A percentile compares a stretch with the other conserved stretches of the same genome.
Evolutionary conservation across 257 asterid species (phyloP).

Genomic region (Catharanthus roseus): DNA sequence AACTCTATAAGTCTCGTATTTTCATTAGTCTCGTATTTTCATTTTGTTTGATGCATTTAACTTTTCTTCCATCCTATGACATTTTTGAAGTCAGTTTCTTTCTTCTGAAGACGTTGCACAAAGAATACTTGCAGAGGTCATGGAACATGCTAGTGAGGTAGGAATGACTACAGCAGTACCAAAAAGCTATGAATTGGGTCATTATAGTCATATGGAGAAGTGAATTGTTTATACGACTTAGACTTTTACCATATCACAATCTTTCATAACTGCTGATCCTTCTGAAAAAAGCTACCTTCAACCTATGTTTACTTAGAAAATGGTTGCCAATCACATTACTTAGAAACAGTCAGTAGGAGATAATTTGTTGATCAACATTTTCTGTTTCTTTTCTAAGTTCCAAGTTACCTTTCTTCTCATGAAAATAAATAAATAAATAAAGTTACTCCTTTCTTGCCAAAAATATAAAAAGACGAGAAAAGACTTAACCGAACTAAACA

Average conservation of each 20-base stretch:
- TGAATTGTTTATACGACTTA: not conserved
- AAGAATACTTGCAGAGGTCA: not conserved
- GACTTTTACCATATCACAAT: not conserved
- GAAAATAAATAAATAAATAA: too few species aligned
- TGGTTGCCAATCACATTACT: not conserved
- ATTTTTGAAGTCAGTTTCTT: not conserved
- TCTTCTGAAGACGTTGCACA: not conserved
- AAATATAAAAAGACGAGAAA: not conserved
- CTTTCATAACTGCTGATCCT: not conserved
- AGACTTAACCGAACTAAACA: not conserved
- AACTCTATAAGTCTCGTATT: too few species aligned
- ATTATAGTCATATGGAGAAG: not conserved
- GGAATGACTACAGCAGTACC: not conserved
- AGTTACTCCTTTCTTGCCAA: not conserved
- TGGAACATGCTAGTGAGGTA: not conserved
- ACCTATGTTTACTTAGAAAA: not conserved
- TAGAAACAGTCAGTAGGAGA: not conserved
- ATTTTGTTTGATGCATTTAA: not conserved
- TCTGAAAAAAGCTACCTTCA: slow-evolving; percentile 1
- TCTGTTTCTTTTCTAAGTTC: not conserved
- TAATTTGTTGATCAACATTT: not conserved
- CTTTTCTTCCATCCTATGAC: not conserved
- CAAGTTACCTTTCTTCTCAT: not conserved
- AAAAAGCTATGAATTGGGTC: not conserved
- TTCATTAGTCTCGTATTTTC: not conserved